These are phyloP conservation scores for Dissophora globulifera DNA, from an alignment of 192 early-diverging fungal species.

Conservation along the genomic window DNA sequence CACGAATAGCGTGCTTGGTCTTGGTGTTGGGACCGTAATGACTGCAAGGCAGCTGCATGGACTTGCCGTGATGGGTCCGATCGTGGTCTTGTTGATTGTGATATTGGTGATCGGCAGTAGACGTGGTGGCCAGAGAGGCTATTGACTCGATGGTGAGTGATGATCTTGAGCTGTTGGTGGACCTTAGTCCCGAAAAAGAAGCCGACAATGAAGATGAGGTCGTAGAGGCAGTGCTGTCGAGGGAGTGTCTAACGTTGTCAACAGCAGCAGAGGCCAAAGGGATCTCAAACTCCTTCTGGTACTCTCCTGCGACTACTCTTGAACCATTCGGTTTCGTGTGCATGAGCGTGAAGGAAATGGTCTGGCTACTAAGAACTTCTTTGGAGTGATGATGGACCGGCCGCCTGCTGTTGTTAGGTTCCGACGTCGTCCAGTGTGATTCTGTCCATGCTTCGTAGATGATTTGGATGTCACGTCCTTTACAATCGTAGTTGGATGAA, in stretches of 20 bases:
- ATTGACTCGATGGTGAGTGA: neutral
- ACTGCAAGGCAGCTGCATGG: constrained; percentile 20
- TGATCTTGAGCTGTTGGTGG: neutral
- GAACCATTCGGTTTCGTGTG: constrained; percentile 35
- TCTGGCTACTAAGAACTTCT: constrained; percentile 29
- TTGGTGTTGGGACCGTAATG: constrained; percentile 7
- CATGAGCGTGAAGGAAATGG: constrained; percentile 25
- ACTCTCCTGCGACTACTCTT: constrained; percentile 18
- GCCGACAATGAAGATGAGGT: neutral
- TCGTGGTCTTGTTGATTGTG: neutral
- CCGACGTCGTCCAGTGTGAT: too few relatives aligned
- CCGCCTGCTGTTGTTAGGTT: constrained; percentile 25
- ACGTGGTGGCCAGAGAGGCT: neutral
- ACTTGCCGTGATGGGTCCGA: neutral
- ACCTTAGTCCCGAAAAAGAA: neutral
- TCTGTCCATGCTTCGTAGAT: constrained; percentile 47
- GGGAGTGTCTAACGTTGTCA: neutral
- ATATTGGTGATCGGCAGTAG: neutral
- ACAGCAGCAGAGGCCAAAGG: neutral
- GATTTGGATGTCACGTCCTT: constrained; percentile 49
- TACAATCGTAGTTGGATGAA: constrained; percentile 44
- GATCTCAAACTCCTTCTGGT: constrained; percentile 31
- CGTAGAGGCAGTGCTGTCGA: constrained; percentile 7
- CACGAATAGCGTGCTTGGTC: constrained; percentile 38
- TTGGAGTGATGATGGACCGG: constrained; percentile 8